A percentile compares a stretch with the other conserved stretches of the same genome.
Conservation (phyloP, 345 rosid species). For the Boechera retrofracta region DNA sequence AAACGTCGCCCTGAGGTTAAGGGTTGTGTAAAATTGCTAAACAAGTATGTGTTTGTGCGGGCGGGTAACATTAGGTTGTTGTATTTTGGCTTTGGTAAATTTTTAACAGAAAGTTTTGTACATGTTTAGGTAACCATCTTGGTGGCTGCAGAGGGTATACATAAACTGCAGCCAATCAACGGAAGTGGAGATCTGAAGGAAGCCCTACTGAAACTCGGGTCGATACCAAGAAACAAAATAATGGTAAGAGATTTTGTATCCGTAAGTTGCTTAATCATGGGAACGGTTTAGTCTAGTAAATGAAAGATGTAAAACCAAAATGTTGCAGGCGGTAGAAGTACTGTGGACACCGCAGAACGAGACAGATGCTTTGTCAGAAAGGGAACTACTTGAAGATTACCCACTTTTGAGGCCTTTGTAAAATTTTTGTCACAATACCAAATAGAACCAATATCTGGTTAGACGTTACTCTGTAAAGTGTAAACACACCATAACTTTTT, state of each 20-base stretch:
- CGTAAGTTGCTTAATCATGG: background rate
- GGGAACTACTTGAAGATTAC: conserved; percentile 86
- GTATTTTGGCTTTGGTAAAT: background rate
- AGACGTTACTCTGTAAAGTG: conserved; percentile 1
- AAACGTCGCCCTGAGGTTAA: background rate
- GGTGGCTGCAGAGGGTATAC: conserved; percentile 92
- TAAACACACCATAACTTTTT: background rate
- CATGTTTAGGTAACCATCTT: conserved; percentile 71
- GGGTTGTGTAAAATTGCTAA: background rate
- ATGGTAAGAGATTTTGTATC: conserved; percentile 54
- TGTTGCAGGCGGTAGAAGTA: conserved; percentile 86
- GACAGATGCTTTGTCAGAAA: conserved; percentile 71
- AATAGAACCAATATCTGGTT: background rate
- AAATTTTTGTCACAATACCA: background rate
- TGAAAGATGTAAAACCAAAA: background rate
- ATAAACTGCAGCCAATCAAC: conserved; percentile 73
- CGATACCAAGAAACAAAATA: conserved; percentile 71
- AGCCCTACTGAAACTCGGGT: conserved; percentile 79
- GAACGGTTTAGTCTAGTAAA: conserved; percentile 17
- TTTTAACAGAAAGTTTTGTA: conserved; percentile 9
- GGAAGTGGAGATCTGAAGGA: conserved; percentile 76
- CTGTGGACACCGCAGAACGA: conserved; percentile 97
- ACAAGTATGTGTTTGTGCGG: background rate
- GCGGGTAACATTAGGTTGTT: background rate
- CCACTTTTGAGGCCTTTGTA: conserved; percentile 86